Evolutionary conservation across 2,329 filamentous ascomycete genomes (phyloP).

Genomic region (Botrytis squamosa): DNA sequence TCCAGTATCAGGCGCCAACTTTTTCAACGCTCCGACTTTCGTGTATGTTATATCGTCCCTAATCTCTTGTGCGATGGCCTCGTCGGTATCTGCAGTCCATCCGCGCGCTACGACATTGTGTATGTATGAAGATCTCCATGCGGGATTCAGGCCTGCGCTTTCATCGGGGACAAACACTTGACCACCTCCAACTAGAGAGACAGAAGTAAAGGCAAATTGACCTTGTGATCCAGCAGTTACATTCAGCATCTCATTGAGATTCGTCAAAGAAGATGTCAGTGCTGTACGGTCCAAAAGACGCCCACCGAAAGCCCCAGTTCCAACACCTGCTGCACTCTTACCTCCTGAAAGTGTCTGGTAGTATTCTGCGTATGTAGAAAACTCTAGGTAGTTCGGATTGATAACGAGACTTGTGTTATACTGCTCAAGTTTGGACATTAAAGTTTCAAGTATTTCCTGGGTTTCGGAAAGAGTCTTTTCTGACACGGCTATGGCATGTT

Average conservation of each 20-base stretch:
- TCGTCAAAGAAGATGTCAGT: constrained; percentile 24
- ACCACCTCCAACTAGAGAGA: constrained; percentile 38
- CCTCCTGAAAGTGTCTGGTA: constrained; percentile 34
- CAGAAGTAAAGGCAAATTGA: constrained; percentile 31
- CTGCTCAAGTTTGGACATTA: constrained; percentile 7
- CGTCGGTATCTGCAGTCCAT: constrained; percentile 13
- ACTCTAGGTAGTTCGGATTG: constrained; percentile 25
- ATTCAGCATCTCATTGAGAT: constrained; percentile 34
- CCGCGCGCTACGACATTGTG: constrained; percentile 27
- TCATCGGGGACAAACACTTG: constrained; percentile 35
- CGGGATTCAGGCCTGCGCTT: constrained; percentile 37
- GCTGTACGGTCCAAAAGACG: constrained; percentile 35
- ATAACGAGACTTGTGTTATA: constrained; percentile 25
- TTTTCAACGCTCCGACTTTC: constrained; percentile 35
- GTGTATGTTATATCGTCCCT: constrained; percentile 23
- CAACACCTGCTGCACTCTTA: constrained; percentile 28
- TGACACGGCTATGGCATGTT: constrained; percentile 37
- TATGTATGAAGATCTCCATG: constrained; percentile 34
- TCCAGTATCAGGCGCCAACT: constrained; percentile 43
- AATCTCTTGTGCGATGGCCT: background rate
- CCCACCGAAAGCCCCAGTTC: constrained; percentile 32
- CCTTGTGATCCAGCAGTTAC: constrained; percentile 34
- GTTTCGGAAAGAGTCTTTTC: constrained; percentile 33
- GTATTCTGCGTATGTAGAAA: constrained; percentile 35
- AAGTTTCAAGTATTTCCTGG: constrained; percentile 21